phyloP scores from a whole-genome alignment of 257 asterid genomes.

The Nemophila menziesii region DNA sequence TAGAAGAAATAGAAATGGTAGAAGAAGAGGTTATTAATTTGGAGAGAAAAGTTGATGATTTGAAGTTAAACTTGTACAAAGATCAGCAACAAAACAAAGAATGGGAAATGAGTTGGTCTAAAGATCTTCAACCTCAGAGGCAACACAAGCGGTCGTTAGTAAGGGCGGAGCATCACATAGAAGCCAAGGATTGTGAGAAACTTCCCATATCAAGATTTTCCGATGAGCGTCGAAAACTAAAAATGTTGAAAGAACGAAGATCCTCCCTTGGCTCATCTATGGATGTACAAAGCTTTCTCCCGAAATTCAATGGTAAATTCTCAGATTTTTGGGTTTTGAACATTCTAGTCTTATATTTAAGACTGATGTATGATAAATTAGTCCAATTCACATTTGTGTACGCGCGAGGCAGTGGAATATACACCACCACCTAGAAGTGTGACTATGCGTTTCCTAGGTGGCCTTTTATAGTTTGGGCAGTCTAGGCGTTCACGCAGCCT shows the following conservation, averaged over 20 bases:
- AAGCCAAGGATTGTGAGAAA: conserved; percentile 15
- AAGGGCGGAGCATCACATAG: conserved; percentile 27
- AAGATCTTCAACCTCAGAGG: conserved; percentile 28
- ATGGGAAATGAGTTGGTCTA: conserved; percentile 30
- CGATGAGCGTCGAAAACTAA: conserved; percentile 24
- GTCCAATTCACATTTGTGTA: too few species aligned
- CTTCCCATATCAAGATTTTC: conserved; percentile 32
- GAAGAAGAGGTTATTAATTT: conserved; percentile 73
- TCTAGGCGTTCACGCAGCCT: too few species aligned
- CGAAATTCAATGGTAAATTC: conserved; percentile 23
- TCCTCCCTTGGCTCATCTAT: conserved; percentile 46
- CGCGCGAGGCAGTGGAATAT: too few species aligned
- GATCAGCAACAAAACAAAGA: conserved; percentile 44
- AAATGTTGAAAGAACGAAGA: conserved; percentile 37
- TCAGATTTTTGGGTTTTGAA: too few species aligned
- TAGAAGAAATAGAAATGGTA: conserved; percentile 50
- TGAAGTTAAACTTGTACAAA: conserved; percentile 31
- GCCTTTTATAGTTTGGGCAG: too few species aligned
- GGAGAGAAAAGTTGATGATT: conserved; percentile 47
- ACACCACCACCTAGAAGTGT: too few species aligned
- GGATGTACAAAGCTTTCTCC: conserved; percentile 30
- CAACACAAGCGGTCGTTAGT: conserved; percentile 28
- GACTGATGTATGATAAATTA: too few species aligned
- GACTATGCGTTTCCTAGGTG: too few species aligned
- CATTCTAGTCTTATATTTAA: too few species aligned